Base-by-base conservation (phyloP, 2,329 filamentous ascomycete species). In the Botrytis cinerea region DNA sequence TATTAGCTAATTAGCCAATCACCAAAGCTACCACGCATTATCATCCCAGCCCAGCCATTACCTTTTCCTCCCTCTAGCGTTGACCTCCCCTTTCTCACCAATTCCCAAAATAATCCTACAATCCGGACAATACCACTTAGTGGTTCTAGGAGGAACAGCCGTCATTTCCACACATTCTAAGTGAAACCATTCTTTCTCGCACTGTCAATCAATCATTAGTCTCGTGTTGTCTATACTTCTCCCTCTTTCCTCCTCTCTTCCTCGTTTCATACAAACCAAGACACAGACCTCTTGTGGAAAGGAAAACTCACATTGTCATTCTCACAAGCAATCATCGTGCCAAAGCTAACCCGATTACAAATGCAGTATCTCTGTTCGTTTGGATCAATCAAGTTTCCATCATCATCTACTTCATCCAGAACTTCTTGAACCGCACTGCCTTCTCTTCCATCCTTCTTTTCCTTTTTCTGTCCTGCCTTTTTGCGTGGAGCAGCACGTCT, bases 171-270 rank as follows among this genome's bases (percentile, higher is more conserved):
- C 91, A 79, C 93, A 96, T 76, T 90, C 89, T 59, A 96, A 86
- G 80, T 96, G 93, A 81, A 95, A 96, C 93, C 93, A 96, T 82
- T 95, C 92, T 75, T 90, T 89, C 78, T 93, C 90, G 83, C 93
- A 96, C 83, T 92, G 84, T 51, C 12, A 48, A 32, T 40, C 74
- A 80, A 74, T 18, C 28, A 20, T 66, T 28, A 67, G 32, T 46
- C 51, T 57, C 51, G n/a, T 35, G n/a, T 9, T 4, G 8, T 16
- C 45, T 14, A 40, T 35, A 6, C n/a, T n/a, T 4, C 1, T 28
- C 35, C 10, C 38, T 18, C 8, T 32, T 28, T 25, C 14, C 28
- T 28, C n/a, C 16, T 28, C n/a, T 57, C n/a, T 57, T 57, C n/a
- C 51, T 2, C 16, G 7, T 32, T 10, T 14, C 8, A 60, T 73